A percentile compares a stretch with the other conserved stretches of the same genome.
Evolutionary conservation across 2,329 filamentous ascomycete species (phyloP).

Genomic region (Stagonosporopsis vannaccii): DNA sequence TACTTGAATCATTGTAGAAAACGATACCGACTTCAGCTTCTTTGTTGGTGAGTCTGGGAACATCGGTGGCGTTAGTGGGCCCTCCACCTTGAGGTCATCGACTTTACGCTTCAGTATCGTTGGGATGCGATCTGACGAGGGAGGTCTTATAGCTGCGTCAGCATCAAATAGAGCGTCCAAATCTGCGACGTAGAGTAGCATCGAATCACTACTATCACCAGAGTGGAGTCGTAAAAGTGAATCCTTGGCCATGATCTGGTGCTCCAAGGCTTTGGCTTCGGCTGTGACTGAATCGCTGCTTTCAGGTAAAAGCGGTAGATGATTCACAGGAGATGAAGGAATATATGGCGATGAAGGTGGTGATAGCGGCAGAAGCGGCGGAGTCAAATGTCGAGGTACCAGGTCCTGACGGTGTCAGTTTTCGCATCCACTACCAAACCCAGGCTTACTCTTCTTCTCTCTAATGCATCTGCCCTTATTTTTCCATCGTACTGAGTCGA

Average conservation of each 20-base stretch:
- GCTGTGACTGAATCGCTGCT: constrained; percentile 42
- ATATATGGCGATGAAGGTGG: constrained; percentile 50
- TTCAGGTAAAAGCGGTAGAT: constrained; percentile 49
- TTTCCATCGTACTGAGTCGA: constrained; percentile 30
- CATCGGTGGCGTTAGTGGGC: constrained; percentile 54
- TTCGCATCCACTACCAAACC: neutral
- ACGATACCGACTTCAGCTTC: constrained; percentile 51
- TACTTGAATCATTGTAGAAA: constrained; percentile 47
- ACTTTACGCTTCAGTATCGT: constrained; percentile 41
- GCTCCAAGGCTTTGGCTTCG: constrained; percentile 46
- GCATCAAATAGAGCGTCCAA: neutral
- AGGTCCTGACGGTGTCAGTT: constrained; percentile 1
- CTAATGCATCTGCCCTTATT: constrained; percentile 23
- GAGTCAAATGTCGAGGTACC: constrained; percentile 45
- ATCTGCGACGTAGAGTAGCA: constrained; percentile 42
- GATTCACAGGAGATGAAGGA: constrained; percentile 50
- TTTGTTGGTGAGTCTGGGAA: constrained; percentile 48
- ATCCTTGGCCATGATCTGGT: constrained; percentile 43
- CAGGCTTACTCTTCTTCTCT: constrained; percentile 35
- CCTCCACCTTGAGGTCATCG: constrained; percentile 55
- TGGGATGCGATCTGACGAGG: constrained; percentile 23
- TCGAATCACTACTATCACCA: constrained; percentile 40
- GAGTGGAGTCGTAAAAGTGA: constrained; percentile 43
- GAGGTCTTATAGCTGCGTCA: constrained; percentile 28
- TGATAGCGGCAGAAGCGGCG: constrained; percentile 57